Base-by-base conservation (phyloP, 2,329 filamentous ascomycete species). In the Talaromyces atroroseus region DNA sequence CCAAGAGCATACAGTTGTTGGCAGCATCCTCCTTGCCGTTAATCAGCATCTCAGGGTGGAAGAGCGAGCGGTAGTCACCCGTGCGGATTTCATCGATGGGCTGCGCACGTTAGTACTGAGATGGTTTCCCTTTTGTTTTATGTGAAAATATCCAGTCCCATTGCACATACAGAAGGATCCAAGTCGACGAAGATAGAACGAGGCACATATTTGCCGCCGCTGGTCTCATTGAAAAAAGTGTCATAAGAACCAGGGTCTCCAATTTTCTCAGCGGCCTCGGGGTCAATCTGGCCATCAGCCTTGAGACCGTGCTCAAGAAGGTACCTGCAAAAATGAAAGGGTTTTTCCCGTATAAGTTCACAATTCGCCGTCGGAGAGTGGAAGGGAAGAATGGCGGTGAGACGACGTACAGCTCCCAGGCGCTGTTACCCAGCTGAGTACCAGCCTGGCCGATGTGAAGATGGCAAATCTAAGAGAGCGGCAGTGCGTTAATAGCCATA, bases 1-100 rank as follows among this genome's bases (percentile, higher is more conserved):
- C 18, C 34, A 16, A 21, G 26, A 23, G 40, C 76, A 53, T 71
- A 82, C 80, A 87, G 74, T 86, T 86, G 71, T 86, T 87, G 64
- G 84, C 83, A 58, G 84, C 84, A 74, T 87, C 84, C 69, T 87
- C 84, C 73, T 86, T 86, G 64, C 84, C 84, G 68, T 81, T 85
- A 64, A 87, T 81, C 74, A 87, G 74, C 62, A 83, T 74, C 68
- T 86, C 83, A 20, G 84, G 84, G 69, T 86, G 84, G 74, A 85
- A 87, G 53, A 87, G 77, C 63, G 82, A 77, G 63, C 82, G 79
- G 73, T 85, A 86, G 62, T 73, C 63, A 62, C 84, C 84, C 59
- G 81, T 84, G 59, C 83, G 81, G 70, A 87, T 85, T 70, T 87
- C 84, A 65, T 87, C 84, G 65, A 87, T 83, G 48, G 83, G 83